Evolutionary conservation across 176 grass and related monocot genomes (phyloP), one percentile per base, ranked within the genome.

Genomic region (Lolium rigidum): DNA sequence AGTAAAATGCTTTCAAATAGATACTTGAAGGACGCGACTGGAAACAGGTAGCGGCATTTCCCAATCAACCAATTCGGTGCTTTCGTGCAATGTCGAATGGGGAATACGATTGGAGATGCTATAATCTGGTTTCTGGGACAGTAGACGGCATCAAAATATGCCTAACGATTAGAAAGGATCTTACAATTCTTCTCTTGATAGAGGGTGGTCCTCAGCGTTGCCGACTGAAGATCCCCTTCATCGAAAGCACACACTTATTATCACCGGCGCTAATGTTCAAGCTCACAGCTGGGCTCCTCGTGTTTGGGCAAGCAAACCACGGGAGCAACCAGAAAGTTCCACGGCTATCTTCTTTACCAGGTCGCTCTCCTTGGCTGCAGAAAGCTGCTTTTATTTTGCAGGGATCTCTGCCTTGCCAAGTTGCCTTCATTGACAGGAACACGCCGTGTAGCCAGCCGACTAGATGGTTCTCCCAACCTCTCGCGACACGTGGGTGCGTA

Each of bases 321-420:
- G 13, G 64, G 70, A 61, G 18, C 17, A 25, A 6, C 82, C 16
- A 47, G 87, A 76, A 25, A n/a, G 12, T 66, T 85, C 87, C 68
- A 57, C 25, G 24, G 9, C 12, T 51, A 52, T 16, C 14, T 48
- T 68, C 21, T 17, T 20, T 6, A 4, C 7, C 17, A 16, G 16
- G 20, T 73, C 48, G n/a, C 15, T 0, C 6, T 1, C 3, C 17
- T 4, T 38, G 8, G 22, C 59, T 0, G 39, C n/a, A 3, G 9
- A 82, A 71, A 58, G 70, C 24, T 41, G 46, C 58, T 85, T 80
- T 80, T 20, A 48, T 65, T 65, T 7, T 63, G 38, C 59, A 49
- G 41, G 21, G 15, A 17, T 20, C 46, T 47, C 46, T 47, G 46
- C 46, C 1, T 8, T 44, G 41, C 46, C 47, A 21, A 6, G 12